Conservation (phyloP, 208 protist species). For the Leishmania amazonensis region DNA sequence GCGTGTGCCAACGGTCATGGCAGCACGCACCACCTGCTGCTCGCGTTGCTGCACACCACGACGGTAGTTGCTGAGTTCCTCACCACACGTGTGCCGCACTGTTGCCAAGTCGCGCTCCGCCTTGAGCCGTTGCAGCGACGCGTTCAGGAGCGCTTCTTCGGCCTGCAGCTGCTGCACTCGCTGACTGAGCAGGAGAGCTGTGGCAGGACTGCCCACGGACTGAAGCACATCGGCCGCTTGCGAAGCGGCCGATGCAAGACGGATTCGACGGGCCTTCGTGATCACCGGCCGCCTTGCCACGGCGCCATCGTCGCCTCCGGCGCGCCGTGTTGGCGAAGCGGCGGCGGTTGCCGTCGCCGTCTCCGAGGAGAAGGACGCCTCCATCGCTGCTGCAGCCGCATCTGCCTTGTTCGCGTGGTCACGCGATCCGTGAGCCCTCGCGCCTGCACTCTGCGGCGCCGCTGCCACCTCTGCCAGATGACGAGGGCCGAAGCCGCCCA, state of each 20-base stretch:
- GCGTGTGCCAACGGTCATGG: neutral
- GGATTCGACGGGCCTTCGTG: slow-evolving; percentile 53
- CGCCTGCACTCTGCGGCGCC: neutral
- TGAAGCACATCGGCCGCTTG: slow-evolving; percentile 36
- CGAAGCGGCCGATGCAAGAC: slow-evolving; percentile 39
- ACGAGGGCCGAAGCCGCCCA: slow-evolving; percentile 14
- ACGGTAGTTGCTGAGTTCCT: slow-evolving; percentile 42
- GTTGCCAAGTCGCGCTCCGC: slow-evolving; percentile 61
- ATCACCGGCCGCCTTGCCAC: slow-evolving; percentile 30
- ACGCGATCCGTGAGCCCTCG: neutral
- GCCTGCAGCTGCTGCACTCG: slow-evolving; percentile 50
- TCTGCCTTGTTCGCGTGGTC: neutral
- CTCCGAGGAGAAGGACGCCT: neutral
- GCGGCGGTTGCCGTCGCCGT: neutral
- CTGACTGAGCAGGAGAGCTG: slow-evolving; percentile 45
- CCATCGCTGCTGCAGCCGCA: neutral
- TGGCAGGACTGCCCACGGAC: slow-evolving; percentile 30
- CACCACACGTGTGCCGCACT: slow-evolving; percentile 47
- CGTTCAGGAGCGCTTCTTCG: slow-evolving; percentile 63
- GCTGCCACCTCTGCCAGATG: slow-evolving; percentile 15
- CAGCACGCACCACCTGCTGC: slow-evolving; percentile 11
- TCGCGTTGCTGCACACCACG: slow-evolving; percentile 44
- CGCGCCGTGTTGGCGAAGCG: neutral
- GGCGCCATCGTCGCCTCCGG: neutral
- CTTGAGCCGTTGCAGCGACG: slow-evolving; percentile 51